These are phyloP conservation scores for Fusarium nodosum DNA, from an alignment of 2,329 filamentous ascomycete genomes.

Conservation along the genomic window DNA sequence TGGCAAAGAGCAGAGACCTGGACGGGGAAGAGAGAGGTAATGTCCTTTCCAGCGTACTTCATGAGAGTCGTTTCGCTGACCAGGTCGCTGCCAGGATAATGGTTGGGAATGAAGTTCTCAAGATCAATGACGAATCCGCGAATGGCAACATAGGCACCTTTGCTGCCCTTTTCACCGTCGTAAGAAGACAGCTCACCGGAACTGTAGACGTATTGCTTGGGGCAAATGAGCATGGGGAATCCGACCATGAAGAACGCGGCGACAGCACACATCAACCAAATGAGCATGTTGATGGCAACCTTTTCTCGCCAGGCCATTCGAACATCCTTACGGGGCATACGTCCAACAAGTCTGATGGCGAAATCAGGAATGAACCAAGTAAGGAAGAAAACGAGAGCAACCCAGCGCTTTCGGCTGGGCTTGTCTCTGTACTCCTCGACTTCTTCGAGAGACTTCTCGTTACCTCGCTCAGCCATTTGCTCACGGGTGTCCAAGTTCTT, in stretches of 20 bases:
- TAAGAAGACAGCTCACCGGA: constrained; percentile 78
- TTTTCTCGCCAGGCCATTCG: constrained; percentile 97
- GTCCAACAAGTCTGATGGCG: constrained; percentile 78
- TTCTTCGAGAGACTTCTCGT: constrained; percentile 89
- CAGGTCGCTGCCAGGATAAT: constrained; percentile 77
- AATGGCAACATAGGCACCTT: constrained; percentile 79
- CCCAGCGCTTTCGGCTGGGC: constrained; percentile 88
- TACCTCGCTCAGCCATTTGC: constrained; percentile 94
- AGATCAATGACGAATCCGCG: constrained; percentile 93
- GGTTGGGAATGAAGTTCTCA: constrained; percentile 72
- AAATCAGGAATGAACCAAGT: constrained; percentile 94
- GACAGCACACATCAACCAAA: constrained; percentile 86
- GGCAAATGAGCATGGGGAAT: constrained; percentile 91
- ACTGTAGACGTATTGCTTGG: constrained; percentile 89
- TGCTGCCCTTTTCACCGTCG: constrained; percentile 76
- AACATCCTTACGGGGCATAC: constrained; percentile 93
- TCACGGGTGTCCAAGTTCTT: constrained; percentile 93
- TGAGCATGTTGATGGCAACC: constrained; percentile 96
- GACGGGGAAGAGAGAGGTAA: constrained; percentile 90
- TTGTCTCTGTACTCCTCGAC: constrained; percentile 87
- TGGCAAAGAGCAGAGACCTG: constrained; percentile 94
- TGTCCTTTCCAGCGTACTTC: constrained; percentile 88
- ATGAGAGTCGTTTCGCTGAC: constrained; percentile 69
- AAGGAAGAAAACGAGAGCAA: constrained; percentile 83
- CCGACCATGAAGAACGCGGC: constrained; percentile 91